These are phyloP conservation scores for Chlamydomonas asymmetrica DNA, from an alignment of 139 green algal species.

Conservation along the genomic window DNA sequence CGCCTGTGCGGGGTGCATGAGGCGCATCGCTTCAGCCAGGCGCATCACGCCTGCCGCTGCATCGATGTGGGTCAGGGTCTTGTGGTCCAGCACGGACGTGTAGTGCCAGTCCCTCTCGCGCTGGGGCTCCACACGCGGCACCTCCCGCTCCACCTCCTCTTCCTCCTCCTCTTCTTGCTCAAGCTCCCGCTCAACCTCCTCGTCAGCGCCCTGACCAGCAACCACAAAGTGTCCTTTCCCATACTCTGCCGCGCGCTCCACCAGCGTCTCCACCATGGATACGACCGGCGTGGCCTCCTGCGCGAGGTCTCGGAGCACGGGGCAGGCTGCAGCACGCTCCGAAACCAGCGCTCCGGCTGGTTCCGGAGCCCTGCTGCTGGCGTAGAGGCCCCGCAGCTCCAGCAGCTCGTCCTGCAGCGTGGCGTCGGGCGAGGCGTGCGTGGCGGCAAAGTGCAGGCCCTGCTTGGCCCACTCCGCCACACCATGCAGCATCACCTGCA, in stretches of 20 bases:
- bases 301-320: too few species aligned
- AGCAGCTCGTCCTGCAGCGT: conserved; percentile 45
- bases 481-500: conserved; percentile 34
- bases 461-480: conserved; percentile 33
- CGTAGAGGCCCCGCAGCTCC: conserved; percentile 16
- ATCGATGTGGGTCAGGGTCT: not conserved
- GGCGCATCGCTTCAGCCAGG: not conserved
- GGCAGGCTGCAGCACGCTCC: not conserved
- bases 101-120: conserved; percentile 43
- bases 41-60: not conserved
- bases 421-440: conserved; percentile 11
- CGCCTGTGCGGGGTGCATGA: not conserved
- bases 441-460: conserved; percentile 46
- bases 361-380: conserved; percentile 11
- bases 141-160: conserved; percentile 47
- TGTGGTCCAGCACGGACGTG: not conserved
- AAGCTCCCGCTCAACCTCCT: conserved; percentile 60
- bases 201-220: conserved; percentile 8
- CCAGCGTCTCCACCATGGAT: not conserved
- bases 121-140: not conserved
- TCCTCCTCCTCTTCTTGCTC: conserved; percentile 56
- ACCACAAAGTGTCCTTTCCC: conserved; percentile 5
- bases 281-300: not conserved
- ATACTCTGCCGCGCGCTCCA: not conserved
- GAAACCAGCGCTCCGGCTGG: conserved; percentile 8